These are phyloP conservation scores for Wickerhamiella occidentalis DNA, from an alignment of 805 yeast genomes.

Conservation along the genomic window DNA sequence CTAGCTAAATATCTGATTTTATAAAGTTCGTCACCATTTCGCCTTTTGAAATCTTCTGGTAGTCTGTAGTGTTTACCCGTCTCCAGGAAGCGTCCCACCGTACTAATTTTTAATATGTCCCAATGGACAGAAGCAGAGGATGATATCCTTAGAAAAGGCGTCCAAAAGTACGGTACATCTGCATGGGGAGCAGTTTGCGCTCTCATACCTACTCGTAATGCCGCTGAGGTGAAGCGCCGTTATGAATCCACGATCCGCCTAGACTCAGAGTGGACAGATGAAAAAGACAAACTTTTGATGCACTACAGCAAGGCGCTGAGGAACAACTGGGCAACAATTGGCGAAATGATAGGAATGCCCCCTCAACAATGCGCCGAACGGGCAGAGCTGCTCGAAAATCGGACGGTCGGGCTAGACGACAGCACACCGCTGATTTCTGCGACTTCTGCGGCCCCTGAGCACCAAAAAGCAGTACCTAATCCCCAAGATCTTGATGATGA, in stretches of 20 bases:
- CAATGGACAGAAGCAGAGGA: conserved; percentile 7
- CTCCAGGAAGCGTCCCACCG: too few relatives aligned
- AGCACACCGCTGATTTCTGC: not conserved
- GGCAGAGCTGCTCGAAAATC: conserved; percentile 3
- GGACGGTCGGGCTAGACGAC: not conserved
- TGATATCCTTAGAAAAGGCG: not conserved
- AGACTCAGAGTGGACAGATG: not conserved
- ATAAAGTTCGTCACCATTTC: too few relatives aligned
- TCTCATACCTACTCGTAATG: not conserved
- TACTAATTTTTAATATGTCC: not conserved
- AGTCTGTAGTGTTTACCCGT: too few relatives aligned
- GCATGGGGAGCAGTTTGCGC: not conserved
- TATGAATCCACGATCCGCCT: not conserved
- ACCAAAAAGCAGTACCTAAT: not conserved
- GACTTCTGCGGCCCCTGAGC: not conserved
- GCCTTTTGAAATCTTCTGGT: too few relatives aligned
- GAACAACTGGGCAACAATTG: not conserved
- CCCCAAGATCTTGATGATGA: not conserved
- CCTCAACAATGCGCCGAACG: not conserved
- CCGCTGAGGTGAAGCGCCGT: not conserved
- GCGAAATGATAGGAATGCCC: not conserved
- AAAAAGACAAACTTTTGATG: not conserved
- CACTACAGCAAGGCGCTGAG: not conserved
- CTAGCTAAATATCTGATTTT: too few relatives aligned
- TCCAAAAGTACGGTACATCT: not conserved